Percentiles rank a stretch among this genome's conserved stretches.
Evolutionary conservation across 495 filamentous ascomycete genomes (phyloP).

Genomic region (Physcia stellaris): DNA sequence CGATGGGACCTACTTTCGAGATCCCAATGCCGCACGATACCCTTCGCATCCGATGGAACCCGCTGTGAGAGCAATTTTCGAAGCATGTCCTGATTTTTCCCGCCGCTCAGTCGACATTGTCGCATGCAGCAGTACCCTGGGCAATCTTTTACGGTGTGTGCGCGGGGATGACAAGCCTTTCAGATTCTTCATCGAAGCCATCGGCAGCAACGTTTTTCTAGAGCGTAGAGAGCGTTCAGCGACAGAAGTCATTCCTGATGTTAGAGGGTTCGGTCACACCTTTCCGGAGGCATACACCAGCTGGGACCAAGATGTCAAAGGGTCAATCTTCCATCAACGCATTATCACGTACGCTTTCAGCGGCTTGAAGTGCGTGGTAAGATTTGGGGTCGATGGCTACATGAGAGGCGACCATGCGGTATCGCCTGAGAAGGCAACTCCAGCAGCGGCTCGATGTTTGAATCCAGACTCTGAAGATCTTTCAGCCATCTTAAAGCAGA

Average conservation of each 20-base stretch:
- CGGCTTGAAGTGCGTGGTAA: slow-evolving; percentile 38
- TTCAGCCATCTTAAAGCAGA: slow-evolving; percentile 6
- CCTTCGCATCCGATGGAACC: slow-evolving; percentile 45
- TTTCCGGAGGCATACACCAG: slow-evolving; percentile 54
- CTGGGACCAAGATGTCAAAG: slow-evolving; percentile 33
- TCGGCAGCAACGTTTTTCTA: slow-evolving; percentile 50
- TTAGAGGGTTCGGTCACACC: slow-evolving; percentile 48
- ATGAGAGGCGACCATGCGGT: slow-evolving; percentile 7
- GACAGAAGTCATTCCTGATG: slow-evolving; percentile 31
- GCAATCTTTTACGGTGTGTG: slow-evolving; percentile 42
- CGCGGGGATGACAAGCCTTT: slow-evolving; percentile 33
- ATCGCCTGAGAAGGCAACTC: background rate
- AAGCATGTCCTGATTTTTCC: slow-evolving; percentile 21
- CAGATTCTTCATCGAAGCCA: slow-evolving; percentile 42
- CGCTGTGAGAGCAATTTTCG: slow-evolving; percentile 33
- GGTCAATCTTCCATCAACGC: slow-evolving; percentile 48
- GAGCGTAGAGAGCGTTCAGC: slow-evolving; percentile 44
- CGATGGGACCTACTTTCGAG: slow-evolving; percentile 40
- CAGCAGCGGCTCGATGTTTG: background rate
- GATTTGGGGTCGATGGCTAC: slow-evolving; percentile 53
- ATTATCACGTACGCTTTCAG: slow-evolving; percentile 45
- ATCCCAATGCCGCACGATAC: slow-evolving; percentile 46
- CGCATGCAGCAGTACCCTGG: slow-evolving; percentile 47
- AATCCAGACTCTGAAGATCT: slow-evolving; percentile 6
- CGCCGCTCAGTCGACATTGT: slow-evolving; percentile 40